Percentiles rank a stretch among this genome's conserved stretches.
Evolutionary conservation across 352 stramenopile genomes (phyloP).

Genomic region (Plasmopara viticola): DNA sequence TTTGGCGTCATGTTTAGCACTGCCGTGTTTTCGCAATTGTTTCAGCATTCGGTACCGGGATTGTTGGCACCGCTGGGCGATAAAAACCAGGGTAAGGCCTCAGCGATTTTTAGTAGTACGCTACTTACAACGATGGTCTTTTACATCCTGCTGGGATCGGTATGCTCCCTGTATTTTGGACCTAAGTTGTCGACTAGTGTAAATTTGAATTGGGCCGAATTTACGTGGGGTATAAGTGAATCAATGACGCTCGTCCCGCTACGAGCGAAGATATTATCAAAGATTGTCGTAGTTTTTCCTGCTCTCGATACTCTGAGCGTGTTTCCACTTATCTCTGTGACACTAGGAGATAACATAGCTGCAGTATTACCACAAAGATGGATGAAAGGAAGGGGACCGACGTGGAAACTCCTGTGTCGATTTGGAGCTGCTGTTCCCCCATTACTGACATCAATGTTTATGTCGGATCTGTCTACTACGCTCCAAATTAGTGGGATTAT

Average conservation of each 20-base stretch:
- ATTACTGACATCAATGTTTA: constrained; percentile 69
- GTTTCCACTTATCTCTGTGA: constrained; percentile 89
- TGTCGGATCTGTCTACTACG: constrained; percentile 80
- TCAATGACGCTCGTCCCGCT: constrained; percentile 38
- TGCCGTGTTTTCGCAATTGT: constrained; percentile 86
- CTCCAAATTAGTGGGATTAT: constrained; percentile 80
- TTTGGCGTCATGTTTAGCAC: constrained; percentile 90
- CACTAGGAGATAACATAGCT: constrained; percentile 87
- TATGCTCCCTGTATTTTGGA: constrained; percentile 84
- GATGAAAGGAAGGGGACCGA: constrained; percentile 27
- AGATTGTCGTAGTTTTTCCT: constrained; percentile 85
- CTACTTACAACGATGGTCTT: constrained; percentile 80
- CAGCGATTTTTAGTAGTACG: constrained; percentile 66
- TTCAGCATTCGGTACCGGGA: constrained; percentile 87
- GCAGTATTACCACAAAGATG: constrained; percentile 45
- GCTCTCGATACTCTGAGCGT: constrained; percentile 87
- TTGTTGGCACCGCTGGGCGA: constrained; percentile 66
- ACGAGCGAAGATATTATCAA: constrained; percentile 58
- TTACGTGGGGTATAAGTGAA: constrained; percentile 73
- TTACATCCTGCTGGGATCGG: constrained; percentile 75
- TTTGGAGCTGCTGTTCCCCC: constrained; percentile 74
- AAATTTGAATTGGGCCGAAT: constrained; percentile 89
- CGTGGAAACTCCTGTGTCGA: constrained; percentile 73
- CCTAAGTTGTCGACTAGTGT: constrained; percentile 69
- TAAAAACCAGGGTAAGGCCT: constrained; percentile 53